Conservation (phyloP, 1,284 basidiomycete genomes). For the Nidula niveotomentosa region DNA sequence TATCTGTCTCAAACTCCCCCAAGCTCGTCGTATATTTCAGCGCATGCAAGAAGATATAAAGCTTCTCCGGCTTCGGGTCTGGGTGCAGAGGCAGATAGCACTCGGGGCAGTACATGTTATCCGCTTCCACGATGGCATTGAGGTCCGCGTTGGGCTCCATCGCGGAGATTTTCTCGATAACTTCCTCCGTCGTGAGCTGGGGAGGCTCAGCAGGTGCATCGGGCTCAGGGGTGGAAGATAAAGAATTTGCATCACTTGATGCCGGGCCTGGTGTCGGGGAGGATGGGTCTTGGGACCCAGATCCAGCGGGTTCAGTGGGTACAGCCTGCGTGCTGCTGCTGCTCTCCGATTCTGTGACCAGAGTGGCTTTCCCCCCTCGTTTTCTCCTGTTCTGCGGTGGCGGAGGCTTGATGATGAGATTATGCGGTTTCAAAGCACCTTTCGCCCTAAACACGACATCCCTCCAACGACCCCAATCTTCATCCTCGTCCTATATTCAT, state of each 20-base stretch:
- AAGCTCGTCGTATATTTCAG: conserved; percentile 78
- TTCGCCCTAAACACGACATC: conserved; percentile 82
- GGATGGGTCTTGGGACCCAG: not conserved
- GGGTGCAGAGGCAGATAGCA: conserved; percentile 90
- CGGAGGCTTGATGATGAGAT: conserved; percentile 45
- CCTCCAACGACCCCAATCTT: conserved; percentile 90
- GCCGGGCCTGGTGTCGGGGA: not conserved
- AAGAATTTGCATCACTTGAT: not conserved
- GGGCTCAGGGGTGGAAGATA: not conserved
- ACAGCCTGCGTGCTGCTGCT: conserved; percentile 13
- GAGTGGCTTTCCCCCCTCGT: conserved; percentile 59
- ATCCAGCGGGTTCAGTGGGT: not conserved
- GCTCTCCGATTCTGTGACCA: no score
- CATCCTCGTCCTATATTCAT: conserved; percentile 72
- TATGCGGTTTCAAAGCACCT: conserved; percentile 51
- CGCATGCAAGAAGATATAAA: conserved; percentile 95
- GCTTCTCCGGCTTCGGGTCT: conserved; percentile 85
- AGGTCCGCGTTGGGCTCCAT: conserved; percentile 30
- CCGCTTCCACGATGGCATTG: conserved; percentile 27
- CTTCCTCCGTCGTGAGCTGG: conserved; percentile 47
- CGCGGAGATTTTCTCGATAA: conserved; percentile 33
- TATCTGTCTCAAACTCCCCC: conserved; percentile 72
- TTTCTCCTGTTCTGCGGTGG: conserved; percentile 59
- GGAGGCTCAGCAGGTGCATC: conserved; percentile 11
- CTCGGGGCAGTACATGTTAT: conserved; percentile 71